These are phyloP conservation scores for Thuidium tamariscinum DNA, from an alignment of 225 moss, liverwort and hornwort genomes.

Conservation along the genomic window DNA sequence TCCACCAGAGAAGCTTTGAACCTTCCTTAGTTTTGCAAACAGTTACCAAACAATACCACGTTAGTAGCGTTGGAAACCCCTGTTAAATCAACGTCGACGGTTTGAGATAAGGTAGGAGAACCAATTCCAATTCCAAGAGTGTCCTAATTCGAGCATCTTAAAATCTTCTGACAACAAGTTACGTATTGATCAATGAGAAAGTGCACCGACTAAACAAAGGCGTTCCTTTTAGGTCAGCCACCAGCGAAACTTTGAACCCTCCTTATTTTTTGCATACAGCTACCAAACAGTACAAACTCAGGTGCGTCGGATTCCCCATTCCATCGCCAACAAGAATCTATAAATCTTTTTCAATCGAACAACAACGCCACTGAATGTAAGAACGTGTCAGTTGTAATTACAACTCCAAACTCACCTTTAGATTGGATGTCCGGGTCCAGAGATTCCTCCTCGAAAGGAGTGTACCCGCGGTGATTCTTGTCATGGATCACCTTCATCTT, in stretches of 20 bases:
- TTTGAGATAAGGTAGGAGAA: too few relatives aligned
- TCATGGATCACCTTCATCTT: slow-evolving; percentile 66
- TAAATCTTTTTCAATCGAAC: not conserved
- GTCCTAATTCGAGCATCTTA: not conserved
- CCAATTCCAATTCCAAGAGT: not conserved
- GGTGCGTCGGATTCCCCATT: not conserved
- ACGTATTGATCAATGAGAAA: not conserved
- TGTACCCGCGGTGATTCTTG: slow-evolving; percentile 69
- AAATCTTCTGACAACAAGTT: not conserved
- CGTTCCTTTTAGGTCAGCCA: not conserved
- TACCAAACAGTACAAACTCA: not conserved
- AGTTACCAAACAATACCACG: too few relatives aligned
- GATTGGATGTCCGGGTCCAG: slow-evolving; percentile 39
- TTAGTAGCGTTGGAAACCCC: too few relatives aligned
- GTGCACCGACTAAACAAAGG: not conserved
- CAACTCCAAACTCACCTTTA: slow-evolving; percentile 32
- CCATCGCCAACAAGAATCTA: not conserved
- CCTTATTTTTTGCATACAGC: not conserved
- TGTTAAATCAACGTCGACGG: too few relatives aligned
- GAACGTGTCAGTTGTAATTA: not conserved
- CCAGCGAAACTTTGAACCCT: not conserved
- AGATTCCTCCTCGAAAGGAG: slow-evolving; percentile 54
- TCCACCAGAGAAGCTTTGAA: too few relatives aligned
- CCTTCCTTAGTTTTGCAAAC: too few relatives aligned
- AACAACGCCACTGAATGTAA: not conserved